Evolutionary conservation across 345 rosid species (phyloP), one percentile per base, ranked within the genome.

Genomic region (Brassica juncea): DNA sequence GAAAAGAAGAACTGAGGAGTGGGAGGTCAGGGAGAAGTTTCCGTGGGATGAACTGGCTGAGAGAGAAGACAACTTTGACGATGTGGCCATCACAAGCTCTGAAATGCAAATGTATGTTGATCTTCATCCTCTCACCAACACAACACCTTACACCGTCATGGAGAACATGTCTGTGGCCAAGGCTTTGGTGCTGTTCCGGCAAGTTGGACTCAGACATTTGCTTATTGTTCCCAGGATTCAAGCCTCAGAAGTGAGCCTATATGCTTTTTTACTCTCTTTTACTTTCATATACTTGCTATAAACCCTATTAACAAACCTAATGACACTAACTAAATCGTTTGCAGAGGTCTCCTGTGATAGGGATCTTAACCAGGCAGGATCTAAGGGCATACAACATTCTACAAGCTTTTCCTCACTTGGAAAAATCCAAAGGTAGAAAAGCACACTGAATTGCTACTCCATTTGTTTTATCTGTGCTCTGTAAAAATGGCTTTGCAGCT

Each of bases 141-240:
- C 97, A 73, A 90, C 97, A 1, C 97, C 98, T 63, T 91, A 85
- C 84, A 90, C 94, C 0, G 98, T 92, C 63, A 75, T 89, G 85
- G 97, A 92, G 76, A 91, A 88, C 86, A 88, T 88, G 89, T 92
- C 97, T 2, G 97, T 91, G 57, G 97, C 93, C n/a, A 94, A 92
- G 84, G 97, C 98, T 55, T 59, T 88, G 85, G 92, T 94, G 72
- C 87, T 92, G 16, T 94, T 92, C 86, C 74, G 98, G 78, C 90
- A 81, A 85, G 88, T 89, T 16, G 98, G 92, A 28, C 93, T 89
- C 8, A 80, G 98, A 3, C 98, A 94, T 72, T 37, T 92, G 90
- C 88, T 90, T 64, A 71, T 94, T 4, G 88, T 92, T 39, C 97
- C 97, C 19, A 92, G 85, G 78, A 88, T 87, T 61, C 92, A 88